Evolutionary conservation across 2,329 filamentous ascomycete genomes (phyloP).

Genomic region (Scedosporium boydii): DNA sequence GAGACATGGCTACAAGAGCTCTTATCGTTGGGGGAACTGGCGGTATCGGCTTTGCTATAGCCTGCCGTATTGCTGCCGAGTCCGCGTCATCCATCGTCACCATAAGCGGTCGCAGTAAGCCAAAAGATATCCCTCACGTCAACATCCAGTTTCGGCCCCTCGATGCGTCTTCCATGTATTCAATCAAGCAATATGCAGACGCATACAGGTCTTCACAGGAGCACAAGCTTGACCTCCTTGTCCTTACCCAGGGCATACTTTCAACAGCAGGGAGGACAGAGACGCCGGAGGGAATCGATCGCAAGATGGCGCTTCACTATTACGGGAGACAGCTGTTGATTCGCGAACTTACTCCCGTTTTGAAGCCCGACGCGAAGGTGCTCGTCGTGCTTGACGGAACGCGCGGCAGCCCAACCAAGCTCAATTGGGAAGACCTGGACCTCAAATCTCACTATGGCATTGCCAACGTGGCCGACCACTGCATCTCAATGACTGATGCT

Average conservation of each 20-base stretch:
- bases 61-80: not conserved
- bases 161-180: constrained; percentile 24
- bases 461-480: constrained; percentile 23
- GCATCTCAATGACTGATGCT: constrained; percentile 27
- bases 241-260: constrained; percentile 28
- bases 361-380: constrained; percentile 27
- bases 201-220: constrained; percentile 14
- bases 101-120: not conserved
- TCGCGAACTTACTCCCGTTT: constrained; percentile 24
- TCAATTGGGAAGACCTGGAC: constrained; percentile 30
- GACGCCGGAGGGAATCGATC: constrained; percentile 33
- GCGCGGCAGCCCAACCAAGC: constrained; percentile 19
- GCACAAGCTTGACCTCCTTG: constrained; percentile 24
- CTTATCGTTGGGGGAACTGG: not conserved
- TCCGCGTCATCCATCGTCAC: not conserved
- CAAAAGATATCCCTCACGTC: constrained; percentile 15
- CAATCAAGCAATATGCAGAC: constrained; percentile 23
- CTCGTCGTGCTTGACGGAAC: constrained; percentile 25
- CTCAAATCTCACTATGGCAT: constrained; percentile 24
- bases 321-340: constrained; percentile 35
- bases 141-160: constrained; percentile 23
- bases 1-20: not conserved
- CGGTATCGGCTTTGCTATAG: not conserved
- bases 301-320: constrained; percentile 35
- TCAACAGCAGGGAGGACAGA: constrained; percentile 25